Evolutionary conservation across 495 filamentous ascomycete species (phyloP), one percentile per base, ranked within the genome.

Genomic region (Aspergillus baeticus): DNA sequence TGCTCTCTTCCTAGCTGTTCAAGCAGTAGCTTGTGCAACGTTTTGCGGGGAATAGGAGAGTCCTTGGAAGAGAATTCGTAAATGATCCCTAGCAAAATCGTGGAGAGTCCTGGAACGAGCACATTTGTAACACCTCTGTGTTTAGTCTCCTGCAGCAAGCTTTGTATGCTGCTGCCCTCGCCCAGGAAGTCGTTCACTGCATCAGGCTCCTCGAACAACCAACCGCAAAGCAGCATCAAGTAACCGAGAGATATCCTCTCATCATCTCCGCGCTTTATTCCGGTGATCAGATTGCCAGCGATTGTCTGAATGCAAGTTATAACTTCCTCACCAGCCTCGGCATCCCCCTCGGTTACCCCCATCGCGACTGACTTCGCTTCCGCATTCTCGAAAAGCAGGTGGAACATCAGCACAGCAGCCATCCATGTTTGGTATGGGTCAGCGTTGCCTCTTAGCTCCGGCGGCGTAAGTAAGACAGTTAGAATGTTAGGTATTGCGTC

Each of bases 1-100:
- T 87, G 86, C 61, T 96, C 92, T 58, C 93, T 83, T 22, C 91
- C 90, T 63, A 98, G 83, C 45, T 87, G 84, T 26, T 87, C 85
- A 36, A 84, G 81, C 38, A 99, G 79, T 45, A 97, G 82, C 34
- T 88, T 84, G 63, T 94, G 89, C 44, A 98, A 75, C 7, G 87
- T 92, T 21, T 84, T 81, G 48, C 94, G 86, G 10, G 93, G 83
- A 52, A 98, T 85, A 5, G 95, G 92, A 0, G 92, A 97, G 68
- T 98, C 92, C 64, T 96, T 96, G 10, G 92, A 96, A 17, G 92
- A 97, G 62, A 98, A 99, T 64, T 99, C 94, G 65, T 98, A 99
- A 21, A 96, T 76, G 31, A 96, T 88, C 33, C 92, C 95, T 5
- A 96, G 76, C 3, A 98, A 73, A 60, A 90, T 83, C 11, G 91